phyloP scores from a whole-genome alignment of 176 grass and related monocot species.

The Oryza officinalis region DNA sequence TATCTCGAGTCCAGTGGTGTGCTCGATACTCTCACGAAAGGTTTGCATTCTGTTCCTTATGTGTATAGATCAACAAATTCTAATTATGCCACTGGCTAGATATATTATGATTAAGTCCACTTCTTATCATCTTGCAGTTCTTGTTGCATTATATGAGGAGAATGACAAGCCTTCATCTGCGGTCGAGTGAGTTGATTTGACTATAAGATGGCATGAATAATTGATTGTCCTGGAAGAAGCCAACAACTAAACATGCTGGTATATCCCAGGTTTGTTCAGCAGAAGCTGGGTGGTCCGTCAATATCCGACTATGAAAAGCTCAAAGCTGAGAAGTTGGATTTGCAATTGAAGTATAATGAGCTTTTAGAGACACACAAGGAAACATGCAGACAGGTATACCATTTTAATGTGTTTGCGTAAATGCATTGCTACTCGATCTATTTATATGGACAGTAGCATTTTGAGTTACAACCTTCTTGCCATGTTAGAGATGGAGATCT shows the following conservation, averaged over 20 bases:
- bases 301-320: conserved; percentile 89
- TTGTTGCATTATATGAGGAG: conserved; percentile 92
- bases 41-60: conserved; percentile 37
- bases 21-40: conserved; percentile 92
- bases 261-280: conserved; percentile 74
- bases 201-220: neutral
- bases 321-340: conserved; percentile 83
- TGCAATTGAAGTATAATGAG: conserved; percentile 90
- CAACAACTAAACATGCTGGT: conserved; percentile 3
- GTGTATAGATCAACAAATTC: neutral
- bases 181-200: conserved; percentile 70
- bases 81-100: neutral
- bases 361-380: conserved; percentile 72
- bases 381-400: conserved; percentile 73
- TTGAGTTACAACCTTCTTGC: neutral
- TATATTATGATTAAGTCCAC: neutral
- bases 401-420: neutral
- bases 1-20: conserved; percentile 94
- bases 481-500: neutral
- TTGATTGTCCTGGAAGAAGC: neutral
- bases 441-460: conserved; percentile 1
- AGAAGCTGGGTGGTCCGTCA: conserved; percentile 88
- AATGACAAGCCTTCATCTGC: conserved; percentile 81
- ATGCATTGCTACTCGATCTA: neutral
- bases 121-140: conserved; percentile 48